Conservation (phyloP, 768 basidiomycete genomes). For the Holtermannia corniformis region DNA sequence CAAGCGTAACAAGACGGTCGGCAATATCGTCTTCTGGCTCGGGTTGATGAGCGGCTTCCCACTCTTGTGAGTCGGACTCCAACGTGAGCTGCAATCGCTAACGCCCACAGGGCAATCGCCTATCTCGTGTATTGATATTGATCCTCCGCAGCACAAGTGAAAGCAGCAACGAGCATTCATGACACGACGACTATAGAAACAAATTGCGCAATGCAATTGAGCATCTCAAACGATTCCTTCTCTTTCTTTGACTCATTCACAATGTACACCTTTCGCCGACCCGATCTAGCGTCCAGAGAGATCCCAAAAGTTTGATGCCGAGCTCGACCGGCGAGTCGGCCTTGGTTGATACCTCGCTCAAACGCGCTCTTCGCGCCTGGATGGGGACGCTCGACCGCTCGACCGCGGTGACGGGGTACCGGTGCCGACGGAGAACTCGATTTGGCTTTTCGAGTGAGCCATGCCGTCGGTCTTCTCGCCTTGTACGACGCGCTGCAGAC, state of each 20-base stretch:
- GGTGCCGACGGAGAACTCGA: not conserved
- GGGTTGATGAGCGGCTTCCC: constrained; percentile 81
- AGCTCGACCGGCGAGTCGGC: not conserved
- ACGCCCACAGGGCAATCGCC: constrained; percentile 7
- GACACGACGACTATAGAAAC: not conserved
- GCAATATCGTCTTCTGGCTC: constrained; percentile 76
- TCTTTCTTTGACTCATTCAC: too few relatives aligned
- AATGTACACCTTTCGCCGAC: too few relatives aligned
- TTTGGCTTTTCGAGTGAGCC: too few relatives aligned
- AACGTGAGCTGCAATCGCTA: not conserved
- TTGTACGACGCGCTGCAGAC: too few relatives aligned
- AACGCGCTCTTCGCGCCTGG: not conserved
- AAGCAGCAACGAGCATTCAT: not conserved
- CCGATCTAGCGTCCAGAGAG: too few relatives aligned
- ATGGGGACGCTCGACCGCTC: not conserved
- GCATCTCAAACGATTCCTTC: not conserved
- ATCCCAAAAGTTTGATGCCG: not conserved
- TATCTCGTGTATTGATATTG: constrained; percentile 10
- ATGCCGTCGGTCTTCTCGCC: not conserved
- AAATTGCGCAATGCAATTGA: not conserved
- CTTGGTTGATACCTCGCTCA: not conserved
- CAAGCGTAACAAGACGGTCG: constrained; percentile 66
- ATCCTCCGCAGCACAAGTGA: too few relatives aligned
- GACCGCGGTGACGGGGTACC: not conserved
- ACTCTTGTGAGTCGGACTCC: constrained; percentile 48